A percentile compares a stretch with the other conserved stretches of the same genome.
phyloP scores from a whole-genome alignment of 805 yeast species.

The Spathaspora passalidarum region DNA sequence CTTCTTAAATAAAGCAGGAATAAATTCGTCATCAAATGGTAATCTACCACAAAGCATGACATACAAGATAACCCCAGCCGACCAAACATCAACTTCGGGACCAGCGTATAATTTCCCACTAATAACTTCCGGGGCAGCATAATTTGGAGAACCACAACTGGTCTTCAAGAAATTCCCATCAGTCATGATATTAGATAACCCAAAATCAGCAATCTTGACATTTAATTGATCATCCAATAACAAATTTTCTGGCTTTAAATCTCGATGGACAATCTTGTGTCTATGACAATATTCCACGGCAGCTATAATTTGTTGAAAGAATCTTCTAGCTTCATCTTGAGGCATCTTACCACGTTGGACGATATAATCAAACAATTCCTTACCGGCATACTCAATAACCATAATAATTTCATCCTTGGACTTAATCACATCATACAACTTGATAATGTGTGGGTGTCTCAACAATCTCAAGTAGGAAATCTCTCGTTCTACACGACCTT shows the following conservation, averaged over 20 bases:
- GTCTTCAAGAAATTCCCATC: conserved; percentile 95
- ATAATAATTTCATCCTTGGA: conserved; percentile 93
- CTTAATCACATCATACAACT: conserved; percentile 91
- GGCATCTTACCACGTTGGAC: conserved; percentile 92
- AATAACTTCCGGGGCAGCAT: conserved; percentile 97
- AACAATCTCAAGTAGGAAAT: conserved; percentile 82
- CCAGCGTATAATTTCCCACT: conserved; percentile 95
- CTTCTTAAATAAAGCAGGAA: conserved; percentile 89
- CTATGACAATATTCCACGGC: conserved; percentile 97
- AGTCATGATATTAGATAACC: conserved; percentile 92
- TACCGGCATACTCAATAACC: conserved; percentile 98
- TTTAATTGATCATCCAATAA: conserved; percentile 84
- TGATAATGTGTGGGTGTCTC: conserved; percentile 95
- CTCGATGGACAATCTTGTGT: conserved; percentile 95
- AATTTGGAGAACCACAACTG: conserved; percentile 94
- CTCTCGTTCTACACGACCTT: conserved; percentile 92
- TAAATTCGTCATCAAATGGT: conserved; percentile 95
- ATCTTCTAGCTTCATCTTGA: conserved; percentile 87
- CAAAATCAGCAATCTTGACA: conserved; percentile 95
- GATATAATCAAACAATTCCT: conserved; percentile 91
- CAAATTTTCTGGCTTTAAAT: conserved; percentile 92
- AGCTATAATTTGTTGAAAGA: conserved; percentile 93
- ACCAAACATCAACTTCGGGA: conserved; percentile 98
- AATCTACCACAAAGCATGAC: conserved; percentile 95
- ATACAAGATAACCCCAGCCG: conserved; percentile 90